Conservation (phyloP, 2,329 filamentous ascomycete species). For the Stemphylium beticola region DNA sequence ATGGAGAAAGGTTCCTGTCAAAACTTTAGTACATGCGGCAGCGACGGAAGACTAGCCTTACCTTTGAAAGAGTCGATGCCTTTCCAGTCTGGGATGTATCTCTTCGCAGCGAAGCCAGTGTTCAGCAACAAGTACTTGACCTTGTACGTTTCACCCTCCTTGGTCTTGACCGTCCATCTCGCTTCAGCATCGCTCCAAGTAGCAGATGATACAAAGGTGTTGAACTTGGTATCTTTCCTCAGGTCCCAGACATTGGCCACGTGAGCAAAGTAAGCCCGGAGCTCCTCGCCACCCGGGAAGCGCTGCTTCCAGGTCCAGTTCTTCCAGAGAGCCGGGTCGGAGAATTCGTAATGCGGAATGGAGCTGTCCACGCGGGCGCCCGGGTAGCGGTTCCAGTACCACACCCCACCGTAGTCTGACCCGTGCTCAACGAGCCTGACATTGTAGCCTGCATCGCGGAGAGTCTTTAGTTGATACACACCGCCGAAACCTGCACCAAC, state of each 20-base stretch:
- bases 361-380: constrained; percentile 36
- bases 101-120: constrained; percentile 56
- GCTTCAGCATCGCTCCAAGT: constrained; percentile 47
- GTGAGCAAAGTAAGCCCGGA: constrained; percentile 28
- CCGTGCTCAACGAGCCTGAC: constrained; percentile 31
- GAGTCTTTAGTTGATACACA: constrained; percentile 32
- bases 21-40: neutral
- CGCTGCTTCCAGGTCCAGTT: constrained; percentile 28
- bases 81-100: constrained; percentile 50
- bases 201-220: constrained; percentile 52
- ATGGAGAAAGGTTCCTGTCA: constrained; percentile 53
- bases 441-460: constrained; percentile 32
- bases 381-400: constrained; percentile 40
- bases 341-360: constrained; percentile 31
- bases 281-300: constrained; percentile 28
- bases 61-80: constrained; percentile 43
- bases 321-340: constrained; percentile 24
- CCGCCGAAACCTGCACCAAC: constrained; percentile 40
- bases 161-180: constrained; percentile 55
- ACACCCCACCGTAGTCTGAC: constrained; percentile 29
- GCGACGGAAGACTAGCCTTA: neutral
- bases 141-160: constrained; percentile 48
- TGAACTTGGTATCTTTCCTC: constrained; percentile 44
- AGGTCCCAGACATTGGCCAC: constrained; percentile 29
- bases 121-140: constrained; percentile 56